phyloP scores from a whole-genome alignment of 345 rosid genomes.

The Melaleuca alternifolia region DNA sequence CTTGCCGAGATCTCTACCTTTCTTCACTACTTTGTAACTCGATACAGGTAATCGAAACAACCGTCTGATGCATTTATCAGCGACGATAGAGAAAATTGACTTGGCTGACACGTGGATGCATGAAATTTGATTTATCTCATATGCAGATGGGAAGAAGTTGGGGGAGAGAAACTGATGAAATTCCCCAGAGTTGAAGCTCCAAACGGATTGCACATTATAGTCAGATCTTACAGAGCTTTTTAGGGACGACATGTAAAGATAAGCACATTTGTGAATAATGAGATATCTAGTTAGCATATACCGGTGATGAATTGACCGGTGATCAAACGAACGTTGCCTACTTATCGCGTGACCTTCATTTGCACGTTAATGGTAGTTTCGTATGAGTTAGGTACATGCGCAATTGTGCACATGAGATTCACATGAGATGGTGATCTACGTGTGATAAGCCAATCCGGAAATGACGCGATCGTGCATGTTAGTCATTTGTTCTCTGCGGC shows the following conservation, averaged over 20 bases:
- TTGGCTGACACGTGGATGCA: neutral
- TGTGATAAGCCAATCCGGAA: neutral
- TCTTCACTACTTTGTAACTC: conserved; percentile 81
- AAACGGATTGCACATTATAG: conserved; percentile 26
- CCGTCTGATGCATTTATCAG: neutral
- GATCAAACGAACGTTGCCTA: neutral
- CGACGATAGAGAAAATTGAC: neutral
- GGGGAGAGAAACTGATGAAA: conserved; percentile 20
- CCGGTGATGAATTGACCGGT: neutral
- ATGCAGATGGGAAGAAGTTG: conserved; percentile 52
- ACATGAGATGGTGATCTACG: neutral
- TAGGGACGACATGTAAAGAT: neutral
- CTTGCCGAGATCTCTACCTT: conserved; percentile 75
- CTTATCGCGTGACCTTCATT: neutral
- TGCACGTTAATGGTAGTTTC: neutral
- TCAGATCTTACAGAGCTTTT: neutral
- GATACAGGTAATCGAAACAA: conserved; percentile 36
- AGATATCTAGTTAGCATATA: neutral
- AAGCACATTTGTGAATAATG: neutral
- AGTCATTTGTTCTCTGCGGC: neutral
- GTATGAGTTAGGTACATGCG: neutral
- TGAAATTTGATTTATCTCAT: neutral
- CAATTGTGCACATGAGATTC: neutral
- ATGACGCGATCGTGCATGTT: neutral
- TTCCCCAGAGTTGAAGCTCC: conserved; percentile 62